A percentile compares a stretch with the other conserved stretches of the same genome.
phyloP scores from a whole-genome alignment of 352 stramenopile species.

The Phytophthora nicotianae region DNA sequence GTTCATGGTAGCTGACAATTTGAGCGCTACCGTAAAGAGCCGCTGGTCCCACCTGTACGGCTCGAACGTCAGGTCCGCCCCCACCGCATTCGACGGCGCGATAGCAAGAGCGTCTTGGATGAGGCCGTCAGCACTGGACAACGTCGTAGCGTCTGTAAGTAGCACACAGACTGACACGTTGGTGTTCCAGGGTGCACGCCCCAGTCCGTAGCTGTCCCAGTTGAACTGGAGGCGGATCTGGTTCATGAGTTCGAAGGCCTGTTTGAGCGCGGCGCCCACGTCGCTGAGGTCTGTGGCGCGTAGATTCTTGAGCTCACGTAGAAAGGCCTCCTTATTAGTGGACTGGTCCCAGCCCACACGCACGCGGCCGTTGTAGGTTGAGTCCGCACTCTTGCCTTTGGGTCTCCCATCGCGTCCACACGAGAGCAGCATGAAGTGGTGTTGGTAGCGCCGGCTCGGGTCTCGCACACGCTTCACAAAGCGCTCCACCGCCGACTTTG shows the following conservation, averaged over 20 bases:
- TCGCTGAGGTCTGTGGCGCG: constrained; percentile 82
- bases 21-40: constrained; percentile 82
- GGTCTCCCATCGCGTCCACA: constrained; percentile 52
- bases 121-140: constrained; percentile 70
- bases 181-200: constrained; percentile 81
- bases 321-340: constrained; percentile 85
- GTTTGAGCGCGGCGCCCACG: constrained; percentile 68
- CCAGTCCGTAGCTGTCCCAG: constrained; percentile 88
- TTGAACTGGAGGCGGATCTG: constrained; percentile 89
- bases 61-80: constrained; percentile 80
- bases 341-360: constrained; percentile 87
- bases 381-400: constrained; percentile 16
- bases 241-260: constrained; percentile 90
- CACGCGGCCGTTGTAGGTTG: constrained; percentile 66
- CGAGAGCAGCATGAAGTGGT: constrained; percentile 91
- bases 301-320: constrained; percentile 85
- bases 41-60: constrained; percentile 88
- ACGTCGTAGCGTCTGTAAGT: constrained; percentile 79
- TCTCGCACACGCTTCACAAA: constrained; percentile 89
- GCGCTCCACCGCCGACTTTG: constrained; percentile 88
- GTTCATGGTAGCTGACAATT: constrained; percentile 73
- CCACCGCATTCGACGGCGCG: constrained; percentile 65
- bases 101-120: constrained; percentile 79
- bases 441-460: constrained; percentile 81
- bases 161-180: constrained; percentile 84